Evolutionary conservation across 106 monocot genomes (phyloP).

Genomic region (Alisma plantagoaquatica): DNA sequence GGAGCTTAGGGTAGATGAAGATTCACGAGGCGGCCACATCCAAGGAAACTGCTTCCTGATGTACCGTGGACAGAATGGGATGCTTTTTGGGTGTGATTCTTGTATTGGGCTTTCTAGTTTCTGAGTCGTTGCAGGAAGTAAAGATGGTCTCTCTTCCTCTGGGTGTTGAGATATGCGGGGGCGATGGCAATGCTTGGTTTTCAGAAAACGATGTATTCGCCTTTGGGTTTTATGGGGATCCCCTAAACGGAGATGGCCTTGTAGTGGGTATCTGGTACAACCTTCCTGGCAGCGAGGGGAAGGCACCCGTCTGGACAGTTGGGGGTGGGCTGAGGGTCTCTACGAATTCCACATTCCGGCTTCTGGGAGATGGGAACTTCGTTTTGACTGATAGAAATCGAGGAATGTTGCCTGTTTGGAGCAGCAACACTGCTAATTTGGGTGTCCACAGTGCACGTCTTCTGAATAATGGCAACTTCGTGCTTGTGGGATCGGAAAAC

Average conservation of each 20-base stretch:
- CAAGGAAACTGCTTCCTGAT: too few species aligned
- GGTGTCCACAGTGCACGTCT: conserved; percentile 2
- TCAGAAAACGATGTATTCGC: conserved; percentile 25
- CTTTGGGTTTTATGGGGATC: conserved; percentile 23
- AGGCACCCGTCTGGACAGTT: conserved; percentile 30
- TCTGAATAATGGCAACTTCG: conserved; percentile 7
- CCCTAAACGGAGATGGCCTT: conserved; percentile 13
- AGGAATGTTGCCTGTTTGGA: conserved; percentile 20
- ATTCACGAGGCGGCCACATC: too few species aligned
- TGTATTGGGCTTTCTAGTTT: too few species aligned
- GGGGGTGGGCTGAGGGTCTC: conserved; percentile 34
- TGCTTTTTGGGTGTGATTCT: too few species aligned
- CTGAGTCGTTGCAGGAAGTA: too few species aligned
- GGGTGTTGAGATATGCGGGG: conserved; percentile 18
- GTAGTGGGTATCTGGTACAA: conserved; percentile 27
- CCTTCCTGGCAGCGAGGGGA: conserved; percentile 1
- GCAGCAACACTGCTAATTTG: conserved; percentile 14
- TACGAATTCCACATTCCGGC: conserved; percentile 21
- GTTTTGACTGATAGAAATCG: conserved; percentile 10
- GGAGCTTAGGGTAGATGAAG: too few species aligned
- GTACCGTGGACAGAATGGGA: too few species aligned
- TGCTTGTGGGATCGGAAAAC: not conserved
- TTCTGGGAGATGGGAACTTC: conserved; percentile 28
- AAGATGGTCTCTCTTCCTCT: conserved; percentile 23
- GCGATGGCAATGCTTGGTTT: conserved; percentile 8